Evolutionary conservation across 192 early-diverging fungal species (phyloP).

Genomic region (Pilobolus umbonatus): DNA sequence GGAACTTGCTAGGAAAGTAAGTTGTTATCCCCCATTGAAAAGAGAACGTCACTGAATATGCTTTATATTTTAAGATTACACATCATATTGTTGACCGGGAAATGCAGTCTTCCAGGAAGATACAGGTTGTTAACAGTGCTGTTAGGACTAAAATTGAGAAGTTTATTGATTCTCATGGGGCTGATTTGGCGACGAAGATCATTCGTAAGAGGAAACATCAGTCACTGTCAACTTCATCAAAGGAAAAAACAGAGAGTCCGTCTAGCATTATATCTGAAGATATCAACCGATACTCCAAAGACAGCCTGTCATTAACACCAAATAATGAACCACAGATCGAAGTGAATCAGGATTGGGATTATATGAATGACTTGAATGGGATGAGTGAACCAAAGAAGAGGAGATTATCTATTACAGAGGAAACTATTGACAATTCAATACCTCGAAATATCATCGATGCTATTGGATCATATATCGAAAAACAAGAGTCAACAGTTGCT

Average conservation of each 20-base stretch:
- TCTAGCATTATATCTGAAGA: neutral
- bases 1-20: slow-evolving; percentile 48
- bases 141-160: slow-evolving; percentile 46
- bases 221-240: neutral
- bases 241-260: neutral
- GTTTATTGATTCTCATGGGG: slow-evolving; percentile 41
- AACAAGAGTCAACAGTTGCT: neutral
- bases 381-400: neutral
- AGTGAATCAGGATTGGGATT: too few relatives aligned
- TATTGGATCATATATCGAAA: neutral
- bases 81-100: slow-evolving; percentile 52
- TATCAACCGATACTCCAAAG: neutral
- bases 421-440: neutral
- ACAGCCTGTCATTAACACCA: neutral
- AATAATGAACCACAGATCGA: neutral
- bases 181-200: slow-evolving; percentile 19
- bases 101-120: slow-evolving; percentile 38
- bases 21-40: neutral
- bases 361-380: too few relatives aligned
- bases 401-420: neutral
- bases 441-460: neutral
- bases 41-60: neutral
- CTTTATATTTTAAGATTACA: slow-evolving; percentile 34
- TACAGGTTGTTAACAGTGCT: slow-evolving; percentile 31
- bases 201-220: slow-evolving; percentile 16